Evolutionary conservation across 345 rosid species (phyloP), one percentile per base, ranked within the genome.

Genomic region (Gossypium stocksii): DNA sequence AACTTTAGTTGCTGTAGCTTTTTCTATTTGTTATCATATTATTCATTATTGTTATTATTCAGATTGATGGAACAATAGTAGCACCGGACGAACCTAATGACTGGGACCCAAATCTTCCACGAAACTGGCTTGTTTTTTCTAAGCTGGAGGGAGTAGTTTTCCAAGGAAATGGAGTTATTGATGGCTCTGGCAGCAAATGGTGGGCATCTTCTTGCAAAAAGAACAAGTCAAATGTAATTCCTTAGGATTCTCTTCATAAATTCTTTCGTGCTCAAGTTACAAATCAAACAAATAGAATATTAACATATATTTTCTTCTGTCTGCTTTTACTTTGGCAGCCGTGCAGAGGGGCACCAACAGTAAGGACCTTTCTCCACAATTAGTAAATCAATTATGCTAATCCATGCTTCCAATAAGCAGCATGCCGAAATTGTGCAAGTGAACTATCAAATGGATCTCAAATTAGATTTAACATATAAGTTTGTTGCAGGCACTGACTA

Each of bases 171-270:
- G 99, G 99, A 76, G 85, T 93, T 58, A 90, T 95, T 80, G 98
- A 95, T 80, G 99, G 97, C 23, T 95, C 98, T 17, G 99, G 99
- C 62, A 87, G 97, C 81, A 90, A 95, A 83, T 95, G 99, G 99
- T 95, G 99, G 99, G 92, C 89, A 66, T 80, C 97, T 48, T 95
- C 99, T 57, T 95, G 99, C 94, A 93, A 93, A 83, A 93, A 82
- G 90, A 93, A 95, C 84, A 90, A 84, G 74, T 72, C 95, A 58
- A 93, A 91, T 77, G 98, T 93, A 89, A 72, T 59, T 73, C 65
- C 74, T 66, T 65, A 71, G 43, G 65, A 73, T 65, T 51, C 49
- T 48, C 77, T 71, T 41, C 66, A 69, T 23, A 60, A 62, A 27
- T 54, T 66, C 46, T 57, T 59, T 62, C 20, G 7, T 77, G 59